Base-by-base conservation (phyloP, 768 basidiomycete genomes). In the Favolaschia claudopus region DNA sequence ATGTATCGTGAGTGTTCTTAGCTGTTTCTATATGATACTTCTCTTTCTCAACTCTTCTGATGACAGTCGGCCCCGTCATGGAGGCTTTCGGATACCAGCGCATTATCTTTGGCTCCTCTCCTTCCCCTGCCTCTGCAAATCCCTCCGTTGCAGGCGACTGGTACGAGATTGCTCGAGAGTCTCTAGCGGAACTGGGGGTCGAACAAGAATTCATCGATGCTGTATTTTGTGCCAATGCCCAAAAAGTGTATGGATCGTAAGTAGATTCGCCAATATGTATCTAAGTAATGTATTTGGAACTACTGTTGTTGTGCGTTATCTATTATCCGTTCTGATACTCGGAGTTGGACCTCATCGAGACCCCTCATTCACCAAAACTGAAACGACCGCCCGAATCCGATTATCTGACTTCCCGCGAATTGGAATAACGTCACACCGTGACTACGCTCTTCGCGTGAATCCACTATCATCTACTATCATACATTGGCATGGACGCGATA, bases 1-100 rank as follows among this genome's bases (percentile, higher is more conserved):
- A 90, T 94, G 85, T 94, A 92, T 75, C 77, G 92, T 94, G 68
- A 77, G 92, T 87, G 17, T 36, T 33, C 46, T 32, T 58, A 13
- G 58, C 49, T 38, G 19, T 34, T 39, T 57, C 10, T 45, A 42
- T 22, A 28, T 19, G 46, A 17, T 34, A 29, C 12, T 38, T 55
- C 19, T 38, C 54, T 0, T 14, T 27, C 7, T 47, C 46, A 42
- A 40, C 24, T 51, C 53, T 53, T 58, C n/a, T 65, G 27, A 62
- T 44, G 32, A 40, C 58, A 95, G 92, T 94, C 63, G 89, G 87
- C 8, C 93, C 91, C 15, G 88, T 89, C 33, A 75, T 93, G 60
- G 93, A 95, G 70, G 93, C 93, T 3, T 94, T 94, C 70, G 93
- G 93, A 7, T 91, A 85, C 66, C 81, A 90, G 66, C 85, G 93